Evolutionary conservation across 164 flowering plant species (phyloP).

Genomic region (Dillenia turbinata): DNA sequence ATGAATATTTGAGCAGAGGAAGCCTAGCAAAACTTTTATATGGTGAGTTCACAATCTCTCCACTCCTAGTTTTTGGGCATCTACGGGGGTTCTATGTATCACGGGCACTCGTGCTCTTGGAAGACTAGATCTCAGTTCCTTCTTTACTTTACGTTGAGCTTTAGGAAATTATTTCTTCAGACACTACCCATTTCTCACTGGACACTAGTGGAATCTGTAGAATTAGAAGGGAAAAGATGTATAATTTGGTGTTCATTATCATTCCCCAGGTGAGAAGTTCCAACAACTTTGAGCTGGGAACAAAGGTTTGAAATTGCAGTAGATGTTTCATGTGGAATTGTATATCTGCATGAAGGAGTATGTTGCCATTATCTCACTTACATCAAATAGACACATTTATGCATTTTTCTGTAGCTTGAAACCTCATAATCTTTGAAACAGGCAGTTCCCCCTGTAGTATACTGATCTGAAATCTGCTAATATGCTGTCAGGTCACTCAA

Average conservation of each 20-base stretch:
- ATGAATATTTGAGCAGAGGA: conserved; percentile 94
- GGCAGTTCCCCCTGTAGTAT: conserved; percentile 98
- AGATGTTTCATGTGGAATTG: conserved; percentile 92
- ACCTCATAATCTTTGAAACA: conserved; percentile 25
- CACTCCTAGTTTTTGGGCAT: background rate
- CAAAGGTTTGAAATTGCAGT: conserved; percentile 87
- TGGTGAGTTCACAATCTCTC: conserved; percentile 34
- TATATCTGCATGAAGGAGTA: conserved; percentile 99
- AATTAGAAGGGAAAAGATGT: too few species aligned
- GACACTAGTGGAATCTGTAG: too few species aligned
- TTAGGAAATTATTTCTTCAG: too few species aligned
- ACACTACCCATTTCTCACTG: too few species aligned
- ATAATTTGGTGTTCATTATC: too few species aligned
- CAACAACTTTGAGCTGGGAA: conserved; percentile 69
- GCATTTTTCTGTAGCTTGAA: too few species aligned
- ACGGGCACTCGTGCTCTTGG: too few species aligned
- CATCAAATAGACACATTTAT: too few species aligned
- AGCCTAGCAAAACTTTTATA: conserved; percentile 75
- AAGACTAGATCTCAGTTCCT: too few species aligned
- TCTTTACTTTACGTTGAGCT: too few species aligned
- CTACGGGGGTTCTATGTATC: too few species aligned
- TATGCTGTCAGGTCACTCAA: conserved; percentile 65
- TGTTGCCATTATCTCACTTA: conserved; percentile 2
- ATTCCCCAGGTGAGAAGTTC: conserved; percentile 37
- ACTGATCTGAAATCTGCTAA: conserved; percentile 96